phyloP scores from a whole-genome alignment of 148 eudicot genomes.

The Bassia scoparia region DNA sequence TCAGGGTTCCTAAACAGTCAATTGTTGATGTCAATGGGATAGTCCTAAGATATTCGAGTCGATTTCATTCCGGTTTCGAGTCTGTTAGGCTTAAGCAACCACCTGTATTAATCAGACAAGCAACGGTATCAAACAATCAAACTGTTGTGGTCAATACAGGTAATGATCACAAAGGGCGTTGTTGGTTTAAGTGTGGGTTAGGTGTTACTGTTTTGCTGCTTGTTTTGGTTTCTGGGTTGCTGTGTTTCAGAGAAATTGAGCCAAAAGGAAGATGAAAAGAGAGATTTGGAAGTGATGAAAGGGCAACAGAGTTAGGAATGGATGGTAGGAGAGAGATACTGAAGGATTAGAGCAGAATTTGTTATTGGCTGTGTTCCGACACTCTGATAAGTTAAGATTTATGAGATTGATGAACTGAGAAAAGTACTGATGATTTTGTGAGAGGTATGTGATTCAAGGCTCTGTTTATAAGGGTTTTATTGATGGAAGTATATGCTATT shows the following conservation, averaged over 20 bases:
- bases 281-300: constrained; percentile 2
- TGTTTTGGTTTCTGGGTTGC: constrained; percentile 39
- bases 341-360: constrained; percentile 50
- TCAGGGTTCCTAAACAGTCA: constrained; percentile 34
- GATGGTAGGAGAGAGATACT: constrained; percentile 27
- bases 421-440: constrained; percentile 72
- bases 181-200: constrained; percentile 58
- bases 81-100: constrained; percentile 54
- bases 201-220: constrained; percentile 57
- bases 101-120: constrained; percentile 11
- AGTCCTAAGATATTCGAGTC: constrained; percentile 33
- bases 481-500: constrained; percentile 69
- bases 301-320: constrained; percentile 4
- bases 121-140: constrained; percentile 1
- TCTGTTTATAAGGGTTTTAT: constrained; percentile 74
- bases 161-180: constrained; percentile 38
- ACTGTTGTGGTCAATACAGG: not conserved
- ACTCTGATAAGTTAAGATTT: constrained; percentile 82
- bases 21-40: constrained; percentile 50
- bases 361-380: constrained; percentile 72
- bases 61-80: constrained; percentile 64
- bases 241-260: constrained; percentile 36
- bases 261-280: constrained; percentile 22
- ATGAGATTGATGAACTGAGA: constrained; percentile 56
- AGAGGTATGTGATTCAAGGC: constrained; percentile 59